Conservation (phyloP, 2,329 filamentous ascomycete species). For the Alternaria angustiovoidea region DNA sequence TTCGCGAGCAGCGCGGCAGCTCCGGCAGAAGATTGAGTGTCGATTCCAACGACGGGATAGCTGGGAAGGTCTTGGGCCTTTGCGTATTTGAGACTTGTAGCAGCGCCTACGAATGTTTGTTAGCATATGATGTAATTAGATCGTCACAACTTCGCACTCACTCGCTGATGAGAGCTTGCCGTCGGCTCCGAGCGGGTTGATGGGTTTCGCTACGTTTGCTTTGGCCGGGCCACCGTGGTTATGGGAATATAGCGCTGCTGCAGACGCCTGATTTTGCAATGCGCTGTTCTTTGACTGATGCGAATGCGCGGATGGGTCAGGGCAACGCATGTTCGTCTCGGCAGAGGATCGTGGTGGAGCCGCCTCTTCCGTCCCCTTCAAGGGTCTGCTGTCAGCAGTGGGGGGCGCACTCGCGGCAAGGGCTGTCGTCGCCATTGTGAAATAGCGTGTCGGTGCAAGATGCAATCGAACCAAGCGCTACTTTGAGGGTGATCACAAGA, state of each 20-base stretch:
- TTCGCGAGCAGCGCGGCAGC: conserved; percentile 79
- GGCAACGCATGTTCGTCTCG: conserved; percentile 40
- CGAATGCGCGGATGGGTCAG: conserved; percentile 56
- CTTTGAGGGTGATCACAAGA: not conserved
- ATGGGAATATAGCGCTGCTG: conserved; percentile 66
- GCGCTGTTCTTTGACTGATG: conserved; percentile 40
- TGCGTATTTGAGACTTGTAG: conserved; percentile 73
- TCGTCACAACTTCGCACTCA: conserved; percentile 45
- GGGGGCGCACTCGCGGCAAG: conserved; percentile 31
- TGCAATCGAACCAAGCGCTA: not conserved
- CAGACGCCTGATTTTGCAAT: conserved; percentile 64
- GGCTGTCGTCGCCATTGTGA: conserved; percentile 39
- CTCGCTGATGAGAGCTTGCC: conserved; percentile 66
- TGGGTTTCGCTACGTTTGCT: conserved; percentile 25
- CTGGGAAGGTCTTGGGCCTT: conserved; percentile 76
- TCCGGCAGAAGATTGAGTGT: conserved; percentile 68
- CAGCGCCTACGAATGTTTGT: conserved; percentile 59
- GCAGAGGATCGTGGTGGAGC: conserved; percentile 32
- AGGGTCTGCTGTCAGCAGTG: conserved; percentile 30
- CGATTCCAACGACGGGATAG: conserved; percentile 72
- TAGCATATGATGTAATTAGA: conserved; percentile 9
- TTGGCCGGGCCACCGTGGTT: conserved; percentile 44
- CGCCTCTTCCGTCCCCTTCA: conserved; percentile 27
- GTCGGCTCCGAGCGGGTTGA: conserved; percentile 58
- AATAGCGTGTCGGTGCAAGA: not conserved